Conservation (phyloP, 352 stramenopile species). For the Poterioochromonas sp. region DNA sequence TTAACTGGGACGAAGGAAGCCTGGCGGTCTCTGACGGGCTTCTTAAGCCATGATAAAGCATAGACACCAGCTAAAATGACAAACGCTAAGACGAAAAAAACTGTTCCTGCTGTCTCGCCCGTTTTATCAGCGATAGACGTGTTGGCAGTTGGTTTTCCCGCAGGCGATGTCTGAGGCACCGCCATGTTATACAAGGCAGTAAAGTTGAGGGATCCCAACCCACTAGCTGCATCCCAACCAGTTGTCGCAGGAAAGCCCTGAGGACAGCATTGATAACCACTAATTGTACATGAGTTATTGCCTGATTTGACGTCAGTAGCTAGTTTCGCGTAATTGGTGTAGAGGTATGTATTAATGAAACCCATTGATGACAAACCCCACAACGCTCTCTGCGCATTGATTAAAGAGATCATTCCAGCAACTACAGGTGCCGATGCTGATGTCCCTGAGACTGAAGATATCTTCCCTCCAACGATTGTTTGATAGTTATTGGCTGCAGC, state of each 20-base stretch:
- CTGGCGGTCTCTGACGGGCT: no score
- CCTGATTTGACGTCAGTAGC: not conserved
- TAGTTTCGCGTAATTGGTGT: not conserved
- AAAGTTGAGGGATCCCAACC: constrained; percentile 35
- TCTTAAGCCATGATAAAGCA: no score
- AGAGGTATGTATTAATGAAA: constrained; percentile 64
- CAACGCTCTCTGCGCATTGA: constrained; percentile 62
- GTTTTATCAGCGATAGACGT: no score
- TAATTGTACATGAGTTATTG: not conserved
- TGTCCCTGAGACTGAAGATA: constrained; percentile 50
- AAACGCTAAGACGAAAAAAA: no score
- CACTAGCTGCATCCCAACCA: constrained; percentile 51
- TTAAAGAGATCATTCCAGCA: constrained; percentile 68
- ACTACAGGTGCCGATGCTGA: constrained; percentile 69
- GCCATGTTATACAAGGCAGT: no score
- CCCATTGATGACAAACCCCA: constrained; percentile 63
- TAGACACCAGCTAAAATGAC: no score
- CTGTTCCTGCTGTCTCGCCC: no score
- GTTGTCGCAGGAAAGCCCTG: not conserved
- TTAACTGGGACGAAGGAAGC: no score
- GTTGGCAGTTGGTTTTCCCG: no score
- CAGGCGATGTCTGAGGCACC: no score
- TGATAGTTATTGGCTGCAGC: constrained; percentile 60
- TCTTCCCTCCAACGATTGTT: constrained; percentile 47
- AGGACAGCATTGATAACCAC: not conserved